A percentile compares a stretch with the other conserved stretches of the same genome.
phyloP scores from a whole-genome alignment of 148 eudicot genomes.

The Fagopyrum homotropicum region DNA sequence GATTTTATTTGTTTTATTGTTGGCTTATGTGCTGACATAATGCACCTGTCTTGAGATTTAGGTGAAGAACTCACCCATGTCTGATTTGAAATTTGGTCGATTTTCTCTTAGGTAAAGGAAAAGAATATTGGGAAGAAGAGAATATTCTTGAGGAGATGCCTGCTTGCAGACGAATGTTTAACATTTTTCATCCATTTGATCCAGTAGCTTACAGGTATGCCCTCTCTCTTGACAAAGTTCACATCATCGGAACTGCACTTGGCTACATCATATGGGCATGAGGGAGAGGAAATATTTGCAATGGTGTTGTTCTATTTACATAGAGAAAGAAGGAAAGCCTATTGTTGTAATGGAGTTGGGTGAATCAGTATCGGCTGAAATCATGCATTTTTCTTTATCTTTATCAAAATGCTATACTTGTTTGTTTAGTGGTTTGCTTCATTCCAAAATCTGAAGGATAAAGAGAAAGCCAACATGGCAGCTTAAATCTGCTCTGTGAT shows the following conservation, averaged over 20 bases:
- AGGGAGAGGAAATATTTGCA: not conserved
- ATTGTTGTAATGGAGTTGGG: not conserved
- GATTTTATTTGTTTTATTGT: not conserved
- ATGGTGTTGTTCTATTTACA: not conserved
- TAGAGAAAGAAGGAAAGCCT: not conserved
- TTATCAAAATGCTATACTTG: not conserved
- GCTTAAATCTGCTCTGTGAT: not conserved
- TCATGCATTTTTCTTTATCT: not conserved
- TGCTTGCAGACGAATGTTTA: constrained; percentile 83
- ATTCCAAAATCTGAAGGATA: not conserved
- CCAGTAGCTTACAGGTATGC: constrained; percentile 94
- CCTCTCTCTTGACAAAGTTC: not conserved
- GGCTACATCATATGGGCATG: not conserved
- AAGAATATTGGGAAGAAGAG: constrained; percentile 80
- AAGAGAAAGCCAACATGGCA: not conserved
- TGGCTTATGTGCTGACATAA: not conserved
- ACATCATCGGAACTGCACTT: not conserved
- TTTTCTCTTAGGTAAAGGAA: constrained; percentile 54
- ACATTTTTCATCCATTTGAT: constrained; percentile 98
- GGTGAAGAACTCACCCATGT: not conserved
- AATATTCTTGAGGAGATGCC: constrained; percentile 90
- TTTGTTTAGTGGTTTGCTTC: not conserved
- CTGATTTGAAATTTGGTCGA: constrained; percentile 7
- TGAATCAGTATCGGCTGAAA: not conserved
- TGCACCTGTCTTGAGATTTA: not conserved